phyloP scores from a whole-genome alignment of 768 basidiomycete species.

The Chalciporus pseudorubinellus region DNA sequence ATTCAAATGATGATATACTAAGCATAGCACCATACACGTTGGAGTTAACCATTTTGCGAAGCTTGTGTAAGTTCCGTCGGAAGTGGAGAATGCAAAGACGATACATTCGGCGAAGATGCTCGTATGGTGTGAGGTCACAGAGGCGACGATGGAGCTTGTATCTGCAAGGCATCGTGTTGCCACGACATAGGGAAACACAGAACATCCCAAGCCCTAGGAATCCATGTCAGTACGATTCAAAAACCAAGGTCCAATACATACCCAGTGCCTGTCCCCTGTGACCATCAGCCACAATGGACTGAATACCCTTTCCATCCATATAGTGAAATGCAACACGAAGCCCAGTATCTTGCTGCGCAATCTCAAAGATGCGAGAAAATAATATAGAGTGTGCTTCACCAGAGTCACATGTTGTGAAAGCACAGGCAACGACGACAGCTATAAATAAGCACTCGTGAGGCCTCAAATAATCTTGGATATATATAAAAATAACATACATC shows the following conservation, averaged over 20 bases:
- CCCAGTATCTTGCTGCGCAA: not conserved
- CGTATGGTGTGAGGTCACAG: not conserved
- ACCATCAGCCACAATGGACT: slow-evolving; percentile 6
- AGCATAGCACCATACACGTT: not conserved
- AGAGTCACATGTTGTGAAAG: slow-evolving; percentile 3
- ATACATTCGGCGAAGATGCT: not conserved
- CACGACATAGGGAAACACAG: not conserved
- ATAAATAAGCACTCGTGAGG: not conserved
- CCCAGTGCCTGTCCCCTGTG: slow-evolving; percentile 3
- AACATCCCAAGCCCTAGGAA: not conserved
- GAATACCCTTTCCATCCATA: not conserved
- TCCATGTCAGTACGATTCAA: not conserved
- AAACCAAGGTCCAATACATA: not conserved
- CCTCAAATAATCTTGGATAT: not conserved
- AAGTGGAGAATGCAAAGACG: not conserved
- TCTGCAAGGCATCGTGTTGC: not conserved
- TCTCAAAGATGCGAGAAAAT: slow-evolving; percentile 2
- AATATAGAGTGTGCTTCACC: not conserved
- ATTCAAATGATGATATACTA: slow-evolving; percentile 1
- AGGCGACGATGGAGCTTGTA: not conserved
- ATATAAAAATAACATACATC: not conserved
- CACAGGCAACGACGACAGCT: slow-evolving; percentile 1
- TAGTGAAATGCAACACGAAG: not conserved
- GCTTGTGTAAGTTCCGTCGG: not conserved
- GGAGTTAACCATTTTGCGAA: not conserved